Evolutionary conservation across 805 yeast genomes (phyloP), one percentile per base, ranked within the genome.

Genomic region (Yamadazyma takamatsuzukensis): DNA sequence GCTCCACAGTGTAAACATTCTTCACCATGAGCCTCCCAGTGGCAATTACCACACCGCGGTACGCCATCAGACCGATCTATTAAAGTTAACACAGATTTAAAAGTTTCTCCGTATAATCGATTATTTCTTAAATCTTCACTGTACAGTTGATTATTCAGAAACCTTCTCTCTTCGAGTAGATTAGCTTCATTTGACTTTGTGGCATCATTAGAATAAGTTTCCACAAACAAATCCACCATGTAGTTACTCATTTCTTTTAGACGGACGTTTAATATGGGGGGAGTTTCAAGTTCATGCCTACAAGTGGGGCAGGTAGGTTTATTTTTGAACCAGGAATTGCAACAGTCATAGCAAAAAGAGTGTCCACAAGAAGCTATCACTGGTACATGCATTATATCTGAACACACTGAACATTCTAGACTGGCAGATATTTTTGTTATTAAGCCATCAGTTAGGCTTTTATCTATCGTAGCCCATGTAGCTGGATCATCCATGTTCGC

Each of bases 1-100:
- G 74, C 59, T 4, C 82, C 81, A 54, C 93, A 83, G 47, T 83
- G 82, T 5, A 75, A 66, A 47, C 93, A 83, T n/a, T 56, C 63
- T 3, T 69, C 58, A 0, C 84, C 87, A 39, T 74, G 75, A 1
- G 82, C 77, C 47, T 83, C 90, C 90, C 90, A 83, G 47, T 79
- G 87, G 51, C 93, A 83, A 36, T 75, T 72, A 6, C 83, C 74
- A 48, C 93, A 83, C 34, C 90, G 57, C 0, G 83, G 75, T 7
- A 83, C 84, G 2, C 88, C 88, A 47, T 83, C 90, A 18, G 75
- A 74, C 18, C 61, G 62, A 46, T 80, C 88, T 1, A 79, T 61
- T 3, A 77, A 53, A 0, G 81, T 78, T 11, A 66, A 54, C 2
- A 76, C 73, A 12, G 68, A 49, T n/a, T 64, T 57, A 52, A 81